Base-by-base conservation (phyloP, 306 rosid genomes). In the Purshia tridentata region DNA sequence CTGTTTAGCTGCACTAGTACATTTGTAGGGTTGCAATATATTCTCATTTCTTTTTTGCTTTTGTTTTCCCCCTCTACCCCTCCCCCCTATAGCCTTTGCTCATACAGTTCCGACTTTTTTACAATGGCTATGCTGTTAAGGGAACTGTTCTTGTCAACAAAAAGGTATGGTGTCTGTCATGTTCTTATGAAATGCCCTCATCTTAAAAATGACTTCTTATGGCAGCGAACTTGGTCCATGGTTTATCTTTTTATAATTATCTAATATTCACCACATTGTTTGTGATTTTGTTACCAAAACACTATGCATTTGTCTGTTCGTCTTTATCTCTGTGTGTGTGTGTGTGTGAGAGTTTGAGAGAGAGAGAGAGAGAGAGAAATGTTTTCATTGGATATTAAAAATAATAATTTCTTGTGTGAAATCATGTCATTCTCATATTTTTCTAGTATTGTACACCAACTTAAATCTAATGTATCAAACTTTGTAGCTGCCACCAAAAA, bases 101-200 rank as follows among this genome's bases (percentile, higher is more conserved):
- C 67, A 88, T 93, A 60, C 98, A 90, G 76, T 78, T 81, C 70
- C 93, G 97, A 60, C 84, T 93, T 72, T 90, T 83, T 75, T 63
- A 88, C 86, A 69, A 68, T 49, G 98, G 98, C 62, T 4, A 15
- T 46, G 91, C 98, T 52, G 75, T 89, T 6, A 93, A 93, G 79
- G 98, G 98, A 56, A 88, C 93, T 6, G 79, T 90, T 80, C 82
- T 90, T 81, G 69, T 90, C 65, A 90, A 90, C 76, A 87, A 72
- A 78, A 81, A 57, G 91, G 98, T 92, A 87, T 16, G 6, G 19
- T 47, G 65, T 74, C 40, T 41, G 9, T 11, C 67, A 9, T 59
- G 41, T 37, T 13, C 16, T n/a, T 20, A 29, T 40, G 20, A 8
- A 57, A 57, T 57, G 41, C 63, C 63, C 40, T 57, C 40, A 5